These are phyloP conservation scores for Trichoderma asperellum DNA, from an alignment of 2,329 filamentous ascomycete genomes.

Conservation along the genomic window DNA sequence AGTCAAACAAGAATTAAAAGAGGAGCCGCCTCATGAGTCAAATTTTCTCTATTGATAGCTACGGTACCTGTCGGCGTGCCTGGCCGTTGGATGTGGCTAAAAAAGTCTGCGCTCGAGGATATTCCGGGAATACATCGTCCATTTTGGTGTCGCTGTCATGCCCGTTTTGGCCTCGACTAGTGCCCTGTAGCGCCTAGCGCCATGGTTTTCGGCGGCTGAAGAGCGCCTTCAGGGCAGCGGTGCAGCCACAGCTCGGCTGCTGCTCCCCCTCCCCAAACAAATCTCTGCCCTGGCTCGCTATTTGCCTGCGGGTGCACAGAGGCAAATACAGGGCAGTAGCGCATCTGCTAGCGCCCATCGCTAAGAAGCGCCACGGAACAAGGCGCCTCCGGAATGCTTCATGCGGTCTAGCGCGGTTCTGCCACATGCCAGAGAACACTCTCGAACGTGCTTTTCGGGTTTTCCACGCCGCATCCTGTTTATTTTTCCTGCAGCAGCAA, in stretches of 20 bases:
- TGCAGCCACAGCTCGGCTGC: constrained; percentile 7
- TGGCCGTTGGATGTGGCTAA: not conserved
- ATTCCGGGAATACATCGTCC: not conserved
- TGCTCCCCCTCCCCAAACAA: not conserved
- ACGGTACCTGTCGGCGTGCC: not conserved
- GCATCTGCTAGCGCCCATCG: constrained; percentile 10
- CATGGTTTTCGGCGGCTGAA: not conserved
- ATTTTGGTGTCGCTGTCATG: constrained; percentile 7
- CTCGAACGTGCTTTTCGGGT: not conserved
- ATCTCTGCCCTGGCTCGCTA: not conserved
- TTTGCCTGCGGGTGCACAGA: not conserved
- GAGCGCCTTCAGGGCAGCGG: constrained; percentile 11
- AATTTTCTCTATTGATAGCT: not conserved
- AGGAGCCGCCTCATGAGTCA: constrained; percentile 8
- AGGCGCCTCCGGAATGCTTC: constrained; percentile 16
- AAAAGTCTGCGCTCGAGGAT: constrained; percentile 14
- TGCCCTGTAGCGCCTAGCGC: constrained; percentile 2
- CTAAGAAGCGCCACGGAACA: constrained; percentile 13
- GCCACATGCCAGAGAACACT: constrained; percentile 20
- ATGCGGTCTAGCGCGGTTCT: constrained; percentile 5
- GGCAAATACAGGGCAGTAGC: constrained; percentile 11
- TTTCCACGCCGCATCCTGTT: not conserved
- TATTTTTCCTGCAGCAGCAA: not conserved
- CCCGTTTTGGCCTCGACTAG: constrained; percentile 7
- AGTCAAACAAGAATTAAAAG: not conserved